phyloP scores from a whole-genome alignment of 352 stramenopile species.

The Peronospora destructor region DNA sequence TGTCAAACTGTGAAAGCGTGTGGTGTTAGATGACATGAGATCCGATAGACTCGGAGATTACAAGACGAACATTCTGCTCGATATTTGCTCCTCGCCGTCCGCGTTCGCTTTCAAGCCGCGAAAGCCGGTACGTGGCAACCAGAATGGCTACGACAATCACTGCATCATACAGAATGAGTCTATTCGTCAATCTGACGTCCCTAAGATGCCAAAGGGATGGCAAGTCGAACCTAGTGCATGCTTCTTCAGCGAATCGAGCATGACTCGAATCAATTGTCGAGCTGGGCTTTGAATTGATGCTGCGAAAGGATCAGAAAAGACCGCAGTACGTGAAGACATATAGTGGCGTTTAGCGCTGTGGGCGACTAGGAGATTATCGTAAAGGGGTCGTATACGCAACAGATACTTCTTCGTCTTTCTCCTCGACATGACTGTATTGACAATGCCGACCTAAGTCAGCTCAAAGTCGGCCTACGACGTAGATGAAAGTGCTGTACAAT shows the following conservation, averaged over 20 bases:
- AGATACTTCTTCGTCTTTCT: too few relatives aligned
- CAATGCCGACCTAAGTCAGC: slow-evolving; percentile 4
- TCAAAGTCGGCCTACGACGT: neutral
- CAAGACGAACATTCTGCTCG: slow-evolving; percentile 34
- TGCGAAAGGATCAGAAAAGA: neutral
- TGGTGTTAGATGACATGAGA: slow-evolving; percentile 9
- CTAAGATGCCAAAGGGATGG: neutral
- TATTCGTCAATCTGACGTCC: neutral
- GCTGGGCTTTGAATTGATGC: neutral
- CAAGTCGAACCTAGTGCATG: slow-evolving; percentile 24
- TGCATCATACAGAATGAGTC: slow-evolving; percentile 4
- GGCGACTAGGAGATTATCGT: too few relatives aligned
- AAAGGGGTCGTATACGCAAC: too few relatives aligned
- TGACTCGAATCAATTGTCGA: neutral
- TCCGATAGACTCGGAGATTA: neutral
- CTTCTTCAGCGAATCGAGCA: slow-evolving; percentile 29
- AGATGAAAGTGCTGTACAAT: slow-evolving; percentile 14
- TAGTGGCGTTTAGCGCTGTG: too few relatives aligned
- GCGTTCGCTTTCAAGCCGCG: slow-evolving; percentile 43
- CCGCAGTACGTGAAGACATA: too few relatives aligned
- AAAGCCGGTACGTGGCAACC: slow-evolving; percentile 54
- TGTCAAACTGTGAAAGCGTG: slow-evolving; percentile 41
- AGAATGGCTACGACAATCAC: slow-evolving; percentile 55
- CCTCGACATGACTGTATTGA: slow-evolving; percentile 1
- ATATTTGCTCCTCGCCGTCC: slow-evolving; percentile 18